Evolutionary conservation across 805 yeast species (phyloP), one percentile per base, ranked within the genome.

Genomic region (Lipomyces oligophaga): DNA sequence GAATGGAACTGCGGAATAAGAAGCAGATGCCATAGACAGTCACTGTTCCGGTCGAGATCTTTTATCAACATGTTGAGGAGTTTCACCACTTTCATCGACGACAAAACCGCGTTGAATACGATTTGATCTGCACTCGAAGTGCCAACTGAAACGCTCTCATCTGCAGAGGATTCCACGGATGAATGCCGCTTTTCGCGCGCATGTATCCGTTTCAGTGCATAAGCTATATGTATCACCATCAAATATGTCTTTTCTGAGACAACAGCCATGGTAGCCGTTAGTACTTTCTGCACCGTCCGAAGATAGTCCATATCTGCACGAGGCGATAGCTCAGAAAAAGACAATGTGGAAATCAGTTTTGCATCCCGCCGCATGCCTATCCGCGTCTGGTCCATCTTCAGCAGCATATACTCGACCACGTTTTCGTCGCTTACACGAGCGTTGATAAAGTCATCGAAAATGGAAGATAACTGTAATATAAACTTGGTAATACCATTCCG

Each of bases 401-500:
- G 19, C 21, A n/a, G 24, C 15, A 40, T 25, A 5, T 36, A 40
- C 5, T 40, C 37, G 3, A 40, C 2, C 13, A 25, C 33, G 16
- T 30, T 24, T 5, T n/a, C 20, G 13, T 36, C 25, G 10, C 32
- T 35, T 22, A 32, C 26, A 5, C 22, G 36, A 11, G 36, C 11
- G 25, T 40, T 21, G 38, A 40, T 32, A 3, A 40, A 18, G 16
- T 31, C 37, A 15, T 36, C 22, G 24, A 30, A 40, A 19, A 40
- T 21, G 11, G 26, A 15, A 3, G 43, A 40, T 18, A 32, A 16
- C 25, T 25, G 13, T 2, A 32, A 35, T 10, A 40, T 11, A 31
- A 30, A 40, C 26, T 32, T 31, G 26, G 32, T 11, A 8, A 40
- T 32, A 20, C 37, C 43, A 16, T 40, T 40, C 18, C 43, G 43